These are phyloP conservation scores for Phragmites australis DNA, from an alignment of 176 grass and related monocot genomes.

Conservation along the genomic window DNA sequence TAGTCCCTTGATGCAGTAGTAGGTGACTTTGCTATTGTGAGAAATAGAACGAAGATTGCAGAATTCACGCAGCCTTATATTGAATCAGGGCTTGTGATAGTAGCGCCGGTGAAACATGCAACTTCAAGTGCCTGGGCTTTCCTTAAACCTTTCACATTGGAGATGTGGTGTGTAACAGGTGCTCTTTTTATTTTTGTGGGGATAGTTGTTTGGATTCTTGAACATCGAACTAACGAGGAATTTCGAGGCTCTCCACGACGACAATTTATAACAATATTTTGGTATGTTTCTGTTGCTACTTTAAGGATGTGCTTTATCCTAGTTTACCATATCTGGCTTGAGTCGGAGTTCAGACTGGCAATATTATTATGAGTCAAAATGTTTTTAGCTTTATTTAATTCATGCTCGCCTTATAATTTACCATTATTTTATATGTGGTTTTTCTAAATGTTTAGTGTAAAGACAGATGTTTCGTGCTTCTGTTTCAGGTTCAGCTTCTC, in stretches of 20 bases:
- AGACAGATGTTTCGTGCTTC: constrained; percentile 26
- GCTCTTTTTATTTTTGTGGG: constrained; percentile 82
- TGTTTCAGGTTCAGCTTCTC: constrained; percentile 92
- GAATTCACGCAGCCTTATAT: constrained; percentile 84
- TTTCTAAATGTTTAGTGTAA: constrained; percentile 29
- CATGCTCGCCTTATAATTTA: neutral
- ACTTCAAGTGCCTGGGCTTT: constrained; percentile 78
- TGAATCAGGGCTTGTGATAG: constrained; percentile 76
- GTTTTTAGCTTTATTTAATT: constrained; percentile 13
- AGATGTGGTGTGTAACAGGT: constrained; percentile 82
- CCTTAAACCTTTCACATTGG: constrained; percentile 75
- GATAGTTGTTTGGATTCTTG: constrained; percentile 81
- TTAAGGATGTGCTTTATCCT: neutral
- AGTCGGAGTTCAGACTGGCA: neutral
- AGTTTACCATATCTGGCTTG: neutral
- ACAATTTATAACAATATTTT: constrained; percentile 72
- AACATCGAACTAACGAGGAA: constrained; percentile 71
- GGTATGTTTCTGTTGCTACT: constrained; percentile 43
- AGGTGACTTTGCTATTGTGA: constrained; percentile 82
- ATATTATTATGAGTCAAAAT: neutral
- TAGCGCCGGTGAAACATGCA: constrained; percentile 42
- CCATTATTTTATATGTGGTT: neutral
- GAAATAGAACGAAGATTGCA: constrained; percentile 63
- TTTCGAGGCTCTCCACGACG: constrained; percentile 67
- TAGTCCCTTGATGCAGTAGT: constrained; percentile 77